A percentile compares a stretch with the other conserved stretches of the same genome.
Evolutionary conservation across 2,329 filamentous ascomycete genomes (phyloP).

Genomic region (Colletotrichum liaoningense): DNA sequence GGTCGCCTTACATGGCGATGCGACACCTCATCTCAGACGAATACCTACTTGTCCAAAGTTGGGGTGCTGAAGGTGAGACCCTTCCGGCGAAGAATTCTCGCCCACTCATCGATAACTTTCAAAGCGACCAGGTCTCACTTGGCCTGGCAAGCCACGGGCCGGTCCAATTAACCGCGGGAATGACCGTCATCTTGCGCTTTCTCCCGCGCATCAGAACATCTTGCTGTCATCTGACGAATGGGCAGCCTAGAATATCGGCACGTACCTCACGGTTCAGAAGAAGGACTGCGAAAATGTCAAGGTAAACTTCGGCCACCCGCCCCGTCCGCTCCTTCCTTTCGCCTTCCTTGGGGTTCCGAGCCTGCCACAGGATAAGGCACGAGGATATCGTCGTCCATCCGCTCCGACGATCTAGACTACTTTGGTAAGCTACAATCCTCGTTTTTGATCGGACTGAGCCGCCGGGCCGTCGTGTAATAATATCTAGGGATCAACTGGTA

Average conservation of each 20-base stretch:
- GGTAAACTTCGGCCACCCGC: neutral
- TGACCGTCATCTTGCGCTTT: constrained; percentile 11
- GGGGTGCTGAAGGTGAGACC: too few relatives aligned
- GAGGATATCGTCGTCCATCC: neutral
- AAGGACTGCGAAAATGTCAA: neutral
- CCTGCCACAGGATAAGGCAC: neutral
- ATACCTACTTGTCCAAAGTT: neutral
- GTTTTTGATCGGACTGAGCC: neutral
- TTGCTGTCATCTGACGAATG: neutral
- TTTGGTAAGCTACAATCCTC: neutral
- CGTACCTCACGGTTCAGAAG: neutral
- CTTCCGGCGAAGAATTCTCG: neutral
- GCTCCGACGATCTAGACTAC: neutral
- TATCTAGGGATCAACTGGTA: neutral
- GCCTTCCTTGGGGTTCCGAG: neutral
- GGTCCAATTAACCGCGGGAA: constrained; percentile 18
- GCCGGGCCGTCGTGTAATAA: neutral
- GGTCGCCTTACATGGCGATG: neutral
- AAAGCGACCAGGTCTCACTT: neutral
- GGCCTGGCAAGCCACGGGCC: neutral
- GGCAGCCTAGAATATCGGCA: neutral
- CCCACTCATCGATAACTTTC: neutral
- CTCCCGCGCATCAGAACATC: neutral
- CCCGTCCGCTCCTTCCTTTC: constrained; percentile 1
- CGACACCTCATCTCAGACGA: neutral